Evolutionary conservation across 2,329 filamentous ascomycete species (phyloP), one percentile per base, ranked within the genome.

Genomic region (Pseudophaeomoniella oleicola): DNA sequence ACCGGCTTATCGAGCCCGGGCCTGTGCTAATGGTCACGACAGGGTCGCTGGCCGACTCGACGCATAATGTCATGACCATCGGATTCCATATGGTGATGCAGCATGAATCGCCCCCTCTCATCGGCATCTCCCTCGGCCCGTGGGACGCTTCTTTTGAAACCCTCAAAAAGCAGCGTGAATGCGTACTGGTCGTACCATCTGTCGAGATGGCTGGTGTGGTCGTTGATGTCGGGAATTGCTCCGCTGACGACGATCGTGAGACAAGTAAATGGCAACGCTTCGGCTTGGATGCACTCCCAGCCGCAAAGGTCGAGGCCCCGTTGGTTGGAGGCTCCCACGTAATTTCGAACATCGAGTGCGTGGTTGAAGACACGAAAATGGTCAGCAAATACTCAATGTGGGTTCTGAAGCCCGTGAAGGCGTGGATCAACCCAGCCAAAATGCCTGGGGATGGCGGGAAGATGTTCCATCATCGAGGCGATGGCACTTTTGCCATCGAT

Each of bases 31-130:
- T 57, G 18, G 52, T 56, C 31, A 51, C 53, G 17, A 56, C 54
- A 49, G 53, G 54, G 12, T 49, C 47, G 35, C 42, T 54, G 5
- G 41, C 45, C n/a, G 45, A 52, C 18, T 39, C 36, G 18, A 53
- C 53, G 5, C 54, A 57, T 45, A 57, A 57, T 30, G 41, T 57
- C 37, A 57, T 57, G 54, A 57, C 55, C 5, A 49, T 57, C 37
- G 55, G 54, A 35, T 57, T 58, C 45, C 55, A 58, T 43, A 58
- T 57, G 54, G 50, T 58, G 40, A 47, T 57, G 39, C 54, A 55
- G 41, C 54, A 58, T 42, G 51, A 54, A 34, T 46, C 45, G 12
- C 55, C 55, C 1, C 48, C 51, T 16, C 46, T 58, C 5, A 44
- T 57, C 19, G 54, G 50, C 22, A 48, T 53, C 22, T 49, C 42